Percentiles rank a stretch among this genome's conserved stretches.
Conservation (phyloP, 2,329 filamentous ascomycete genomes). For the Venturia aucupariae region DNA sequence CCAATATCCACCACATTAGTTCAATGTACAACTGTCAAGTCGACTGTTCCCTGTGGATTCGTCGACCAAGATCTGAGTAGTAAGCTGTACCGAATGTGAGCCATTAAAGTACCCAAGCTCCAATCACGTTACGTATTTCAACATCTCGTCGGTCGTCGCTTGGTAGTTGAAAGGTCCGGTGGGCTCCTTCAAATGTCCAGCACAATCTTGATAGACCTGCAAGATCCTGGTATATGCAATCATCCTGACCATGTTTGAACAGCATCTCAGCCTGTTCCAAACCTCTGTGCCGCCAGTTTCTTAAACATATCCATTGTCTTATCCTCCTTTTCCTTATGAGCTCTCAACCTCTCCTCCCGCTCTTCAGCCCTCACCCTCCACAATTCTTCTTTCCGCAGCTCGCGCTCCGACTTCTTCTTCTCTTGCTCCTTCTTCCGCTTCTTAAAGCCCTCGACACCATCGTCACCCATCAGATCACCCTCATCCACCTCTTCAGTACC, state of each 20-base stretch:
- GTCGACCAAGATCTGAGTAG: no score
- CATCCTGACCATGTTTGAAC: neutral
- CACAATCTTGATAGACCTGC: neutral
- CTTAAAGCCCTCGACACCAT: slow-evolving; percentile 57
- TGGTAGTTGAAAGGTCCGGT: no score
- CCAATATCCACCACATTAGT: no score
- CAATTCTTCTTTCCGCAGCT: slow-evolving; percentile 74
- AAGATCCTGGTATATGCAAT: neutral
- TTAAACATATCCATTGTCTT: slow-evolving; percentile 74
- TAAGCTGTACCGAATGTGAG: no score
- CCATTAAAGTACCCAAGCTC: no score
- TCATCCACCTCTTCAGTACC: slow-evolving; percentile 60
- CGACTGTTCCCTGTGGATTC: no score
- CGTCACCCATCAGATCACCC: slow-evolving; percentile 67
- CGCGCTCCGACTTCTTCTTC: slow-evolving; percentile 71
- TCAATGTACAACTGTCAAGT: no score
- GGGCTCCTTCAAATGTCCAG: neutral
- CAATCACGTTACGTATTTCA: no score
- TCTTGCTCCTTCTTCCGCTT: slow-evolving; percentile 55
- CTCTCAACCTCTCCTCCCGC: slow-evolving; percentile 64
- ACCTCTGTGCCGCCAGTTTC: slow-evolving; percentile 69
- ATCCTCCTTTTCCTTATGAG: slow-evolving; percentile 68
- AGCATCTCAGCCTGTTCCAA: slow-evolving; percentile 41
- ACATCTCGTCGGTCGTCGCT: no score
- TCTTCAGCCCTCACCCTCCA: slow-evolving; percentile 66